Percentiles rank a stretch among this genome's conserved stretches.
These are phyloP conservation scores for Diplodia corticola DNA, from an alignment of 2,329 filamentous ascomycete species.

Conservation along the genomic window DNA sequence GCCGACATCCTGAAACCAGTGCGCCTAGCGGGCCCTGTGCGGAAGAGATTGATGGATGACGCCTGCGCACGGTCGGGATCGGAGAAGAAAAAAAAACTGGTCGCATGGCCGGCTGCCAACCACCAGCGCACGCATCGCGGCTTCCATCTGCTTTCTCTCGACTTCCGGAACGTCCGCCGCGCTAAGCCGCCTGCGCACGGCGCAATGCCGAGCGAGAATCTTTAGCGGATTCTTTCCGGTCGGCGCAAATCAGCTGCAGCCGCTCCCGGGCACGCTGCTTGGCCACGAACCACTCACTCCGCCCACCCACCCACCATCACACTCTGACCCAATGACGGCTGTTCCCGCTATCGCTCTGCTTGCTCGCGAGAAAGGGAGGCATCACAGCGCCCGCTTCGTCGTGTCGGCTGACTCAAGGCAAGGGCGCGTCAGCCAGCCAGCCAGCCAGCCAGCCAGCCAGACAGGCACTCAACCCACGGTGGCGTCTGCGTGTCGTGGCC, in stretches of 20 bases:
- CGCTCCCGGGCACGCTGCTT: too few relatives aligned
- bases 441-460: too few relatives aligned
- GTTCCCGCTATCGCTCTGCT: not conserved
- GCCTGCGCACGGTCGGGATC: not conserved
- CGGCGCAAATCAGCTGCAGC: too few relatives aligned
- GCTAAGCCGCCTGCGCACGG: not conserved
- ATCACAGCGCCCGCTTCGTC: not conserved
- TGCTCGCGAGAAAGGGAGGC: not conserved
- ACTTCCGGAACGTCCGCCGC: not conserved
- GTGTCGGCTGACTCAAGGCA: not conserved
- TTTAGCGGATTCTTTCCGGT: not conserved
- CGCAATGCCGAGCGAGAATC: not conserved
- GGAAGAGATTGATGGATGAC: slow-evolving; percentile 1
- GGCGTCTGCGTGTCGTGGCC: not conserved
- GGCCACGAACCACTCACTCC: not conserved
- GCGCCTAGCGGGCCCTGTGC: not conserved
- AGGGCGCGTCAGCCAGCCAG: not conserved
- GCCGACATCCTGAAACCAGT: slow-evolving; percentile 4
- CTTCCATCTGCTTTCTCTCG: not conserved
- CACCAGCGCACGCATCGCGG: too few relatives aligned
- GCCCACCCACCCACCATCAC: not conserved
- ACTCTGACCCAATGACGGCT: not conserved
- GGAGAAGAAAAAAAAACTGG: not conserved
- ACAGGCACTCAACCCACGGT: too few relatives aligned
- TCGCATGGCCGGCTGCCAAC: not conserved